Percentiles rank a stretch among this genome's conserved stretches.
These are phyloP conservation scores for Myxozyma melibiosi DNA, from an alignment of 805 yeast species.

Conservation along the genomic window DNA sequence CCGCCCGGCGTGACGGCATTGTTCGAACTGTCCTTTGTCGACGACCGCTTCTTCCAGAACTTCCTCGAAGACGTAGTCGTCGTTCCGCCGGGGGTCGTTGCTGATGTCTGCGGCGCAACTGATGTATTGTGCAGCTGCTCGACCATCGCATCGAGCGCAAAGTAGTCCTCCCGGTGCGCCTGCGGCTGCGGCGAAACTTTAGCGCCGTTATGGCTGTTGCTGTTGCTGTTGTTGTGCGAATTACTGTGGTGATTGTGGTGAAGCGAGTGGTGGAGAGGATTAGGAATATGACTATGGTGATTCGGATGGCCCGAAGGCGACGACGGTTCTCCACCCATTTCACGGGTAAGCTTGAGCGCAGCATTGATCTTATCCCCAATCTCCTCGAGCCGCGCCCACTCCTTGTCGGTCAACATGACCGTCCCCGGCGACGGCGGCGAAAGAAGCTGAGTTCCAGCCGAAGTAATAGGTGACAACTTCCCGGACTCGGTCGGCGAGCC, in stretches of 20 bases:
- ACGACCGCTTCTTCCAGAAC: constrained; percentile 12
- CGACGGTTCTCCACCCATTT: background rate
- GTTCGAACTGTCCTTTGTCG: background rate
- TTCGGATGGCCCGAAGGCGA: background rate
- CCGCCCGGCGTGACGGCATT: background rate
- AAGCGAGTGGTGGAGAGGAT: no score
- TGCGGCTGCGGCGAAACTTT: no score
- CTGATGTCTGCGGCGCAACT: background rate
- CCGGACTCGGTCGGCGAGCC: background rate
- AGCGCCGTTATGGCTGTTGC: no score
- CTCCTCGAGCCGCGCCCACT: constrained; percentile 11
- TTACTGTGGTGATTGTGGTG: no score
- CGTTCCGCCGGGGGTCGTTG: background rate
- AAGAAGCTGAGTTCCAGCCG: background rate
- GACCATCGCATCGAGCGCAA: constrained; percentile 16
- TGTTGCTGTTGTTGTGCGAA: no score
- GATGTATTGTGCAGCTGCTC: constrained; percentile 1
- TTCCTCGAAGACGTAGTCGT: background rate
- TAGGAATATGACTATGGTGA: no score
- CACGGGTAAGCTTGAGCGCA: constrained; percentile 6
- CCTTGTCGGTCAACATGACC: constrained; percentile 3
- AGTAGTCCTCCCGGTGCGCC: constrained; percentile 4
- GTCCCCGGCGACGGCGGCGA: constrained; percentile 1
- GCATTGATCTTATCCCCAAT: constrained; percentile 12
- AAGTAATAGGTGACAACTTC: background rate